Percentiles rank a stretch among this genome's conserved stretches.
Conservation (phyloP, 2,329 filamentous ascomycete genomes). For the Aspergillus sp. region DNA sequence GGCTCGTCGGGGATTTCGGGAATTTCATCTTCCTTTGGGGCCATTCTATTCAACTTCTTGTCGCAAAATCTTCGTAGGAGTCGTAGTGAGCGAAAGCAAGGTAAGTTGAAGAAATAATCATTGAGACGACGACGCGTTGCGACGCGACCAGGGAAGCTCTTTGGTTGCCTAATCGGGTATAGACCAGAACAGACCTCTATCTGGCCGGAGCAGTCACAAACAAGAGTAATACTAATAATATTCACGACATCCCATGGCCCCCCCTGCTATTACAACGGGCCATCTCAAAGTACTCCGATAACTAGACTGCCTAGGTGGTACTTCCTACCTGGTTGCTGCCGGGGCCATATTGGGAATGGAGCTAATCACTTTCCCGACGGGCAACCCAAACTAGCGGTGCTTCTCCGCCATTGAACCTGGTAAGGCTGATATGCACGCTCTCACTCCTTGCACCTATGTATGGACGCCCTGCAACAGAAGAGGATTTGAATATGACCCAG, state of each 20-base stretch:
- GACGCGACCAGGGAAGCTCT: slow-evolving; percentile 21
- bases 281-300: too few relatives aligned
- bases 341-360: too few relatives aligned
- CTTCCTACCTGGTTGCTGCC: too few relatives aligned
- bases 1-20: slow-evolving; percentile 15
- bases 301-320: too few relatives aligned
- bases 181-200: slow-evolving; percentile 1
- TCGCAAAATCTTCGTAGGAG: neutral
- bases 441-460: neutral
- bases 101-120: neutral
- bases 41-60: neutral
- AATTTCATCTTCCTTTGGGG: slow-evolving; percentile 7
- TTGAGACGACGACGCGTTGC: slow-evolving; percentile 21
- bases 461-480: neutral
- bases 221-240: too few relatives aligned
- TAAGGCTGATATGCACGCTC: too few relatives aligned
- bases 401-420: neutral
- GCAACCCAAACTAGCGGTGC: neutral
- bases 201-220: neutral
- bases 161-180: slow-evolving; percentile 27
- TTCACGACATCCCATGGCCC: too few relatives aligned
- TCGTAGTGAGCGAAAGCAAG: neutral
- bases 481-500: neutral
- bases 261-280: too few relatives aligned
- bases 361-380: neutral